These are phyloP conservation scores for Zizania palustris DNA, from an alignment of 202 grass and related monocot species.

Conservation along the genomic window DNA sequence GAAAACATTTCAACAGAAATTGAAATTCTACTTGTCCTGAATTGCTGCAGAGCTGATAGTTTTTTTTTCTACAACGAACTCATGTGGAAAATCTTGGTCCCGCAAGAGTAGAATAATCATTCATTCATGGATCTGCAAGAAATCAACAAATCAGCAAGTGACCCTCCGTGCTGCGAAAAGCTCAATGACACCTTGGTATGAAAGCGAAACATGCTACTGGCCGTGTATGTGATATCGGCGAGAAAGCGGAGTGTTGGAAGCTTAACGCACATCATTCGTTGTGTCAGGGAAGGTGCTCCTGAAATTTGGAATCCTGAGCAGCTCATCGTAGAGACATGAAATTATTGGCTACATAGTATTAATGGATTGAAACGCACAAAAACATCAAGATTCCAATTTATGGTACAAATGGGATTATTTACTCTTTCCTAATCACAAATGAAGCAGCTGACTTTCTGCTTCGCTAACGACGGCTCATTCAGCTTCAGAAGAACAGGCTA, in stretches of 20 bases:
- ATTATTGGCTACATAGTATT: background rate
- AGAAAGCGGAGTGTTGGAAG: background rate
- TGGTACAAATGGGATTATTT: background rate
- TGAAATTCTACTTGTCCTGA: background rate
- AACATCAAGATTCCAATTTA: background rate
- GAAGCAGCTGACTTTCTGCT: constrained; percentile 6
- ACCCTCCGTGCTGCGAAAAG: constrained; percentile 42
- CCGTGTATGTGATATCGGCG: background rate
- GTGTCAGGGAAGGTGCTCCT: background rate
- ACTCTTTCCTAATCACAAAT: constrained; percentile 18
- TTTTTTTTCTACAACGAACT: no score
- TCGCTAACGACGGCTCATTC: background rate
- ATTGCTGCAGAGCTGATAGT: background rate
- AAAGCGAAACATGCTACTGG: no score
- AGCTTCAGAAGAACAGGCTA: background rate
- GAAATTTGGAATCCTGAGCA: constrained; percentile 27
- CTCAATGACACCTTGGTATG: constrained; percentile 6
- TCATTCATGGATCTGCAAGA: background rate
- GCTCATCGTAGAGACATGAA: no score
- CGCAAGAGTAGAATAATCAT: no score
- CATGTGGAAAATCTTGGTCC: no score
- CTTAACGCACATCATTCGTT: background rate
- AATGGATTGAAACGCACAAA: background rate
- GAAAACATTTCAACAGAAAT: background rate
- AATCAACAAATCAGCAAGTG: constrained; percentile 19